Percentiles rank a stretch among this genome's conserved stretches.
Evolutionary conservation across 2,329 filamentous ascomycete genomes (phyloP).

Genomic region (Hypoxylon sp.): DNA sequence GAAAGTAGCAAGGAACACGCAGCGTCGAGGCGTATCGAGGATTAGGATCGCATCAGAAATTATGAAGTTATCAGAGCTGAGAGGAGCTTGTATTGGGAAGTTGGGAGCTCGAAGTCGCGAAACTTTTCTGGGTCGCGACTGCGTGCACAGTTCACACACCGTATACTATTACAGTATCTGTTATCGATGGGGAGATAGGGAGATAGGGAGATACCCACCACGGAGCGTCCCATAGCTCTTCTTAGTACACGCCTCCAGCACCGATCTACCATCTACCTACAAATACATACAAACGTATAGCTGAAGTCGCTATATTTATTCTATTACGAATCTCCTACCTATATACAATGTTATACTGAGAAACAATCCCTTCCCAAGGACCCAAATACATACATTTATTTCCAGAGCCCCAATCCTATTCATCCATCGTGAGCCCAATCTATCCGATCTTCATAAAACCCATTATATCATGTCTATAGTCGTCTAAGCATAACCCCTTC

Average conservation of each 20-base stretch:
- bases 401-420: slow-evolving; percentile 1
- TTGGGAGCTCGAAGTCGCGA: slow-evolving; percentile 51
- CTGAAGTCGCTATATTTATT: background rate
- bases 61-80: slow-evolving; percentile 40
- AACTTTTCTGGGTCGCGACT: slow-evolving; percentile 53
- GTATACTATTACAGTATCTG: slow-evolving; percentile 41
- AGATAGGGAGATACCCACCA: background rate
- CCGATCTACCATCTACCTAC: background rate
- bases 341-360: background rate
- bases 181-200: slow-evolving; percentile 5
- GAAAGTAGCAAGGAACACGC: background rate
- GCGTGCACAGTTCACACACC: slow-evolving; percentile 40
- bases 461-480: slow-evolving; percentile 10
- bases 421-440: slow-evolving; percentile 2
- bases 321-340: background rate
- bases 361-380: background rate
- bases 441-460: slow-evolving; percentile 7
- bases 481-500: slow-evolving; percentile 34
- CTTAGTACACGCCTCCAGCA: background rate
- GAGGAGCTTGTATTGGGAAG: slow-evolving; percentile 35
- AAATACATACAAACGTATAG: background rate
- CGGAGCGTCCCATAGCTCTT: background rate
- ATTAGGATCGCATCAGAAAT: slow-evolving; percentile 41
- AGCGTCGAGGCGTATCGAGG: slow-evolving; percentile 11
- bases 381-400: background rate